Percentiles rank a stretch among this genome's conserved stretches.
Conservation (phyloP, 192 early-diverging fungal genomes). For the Pilobolus umbonatus region DNA sequence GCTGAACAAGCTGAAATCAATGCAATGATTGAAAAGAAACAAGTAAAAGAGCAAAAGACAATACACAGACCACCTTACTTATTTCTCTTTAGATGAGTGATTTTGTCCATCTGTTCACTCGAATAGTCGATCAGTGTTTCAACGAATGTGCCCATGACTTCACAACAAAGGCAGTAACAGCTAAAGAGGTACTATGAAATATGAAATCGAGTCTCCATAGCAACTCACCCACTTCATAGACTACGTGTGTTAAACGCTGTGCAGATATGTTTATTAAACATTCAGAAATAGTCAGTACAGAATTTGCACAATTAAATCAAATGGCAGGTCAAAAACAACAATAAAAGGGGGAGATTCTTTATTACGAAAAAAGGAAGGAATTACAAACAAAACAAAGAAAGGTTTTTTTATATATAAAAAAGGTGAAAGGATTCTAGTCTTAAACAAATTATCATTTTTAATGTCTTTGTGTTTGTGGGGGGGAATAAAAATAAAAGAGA, state of each 20-base stretch:
- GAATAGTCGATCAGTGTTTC: constrained; percentile 87
- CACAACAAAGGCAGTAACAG: constrained; percentile 79
- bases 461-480: background rate
- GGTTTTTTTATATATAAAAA: background rate
- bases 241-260: constrained; percentile 81
- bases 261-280: constrained; percentile 95
- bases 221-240: constrained; percentile 38
- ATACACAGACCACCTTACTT: too few species aligned
- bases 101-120: constrained; percentile 82
- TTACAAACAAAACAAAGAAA: background rate
- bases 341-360: background rate
- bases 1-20: constrained; percentile 75
- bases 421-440: background rate
- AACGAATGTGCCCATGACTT: constrained; percentile 93
- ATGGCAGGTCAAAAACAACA: background rate
- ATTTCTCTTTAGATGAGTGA: constrained; percentile 65
- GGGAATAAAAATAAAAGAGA: background rate
- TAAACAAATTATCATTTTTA: too few species aligned
- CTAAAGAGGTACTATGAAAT: constrained; percentile 69
- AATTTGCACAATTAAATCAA: constrained; percentile 59
- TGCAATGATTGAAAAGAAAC: constrained; percentile 89
- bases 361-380: background rate
- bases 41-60: constrained; percentile 51
- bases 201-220: background rate
- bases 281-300: constrained; percentile 84